Evolutionary conservation across 352 stramenopile genomes (phyloP), one percentile per base, ranked within the genome.

Genomic region (Phytophthora pini): DNA sequence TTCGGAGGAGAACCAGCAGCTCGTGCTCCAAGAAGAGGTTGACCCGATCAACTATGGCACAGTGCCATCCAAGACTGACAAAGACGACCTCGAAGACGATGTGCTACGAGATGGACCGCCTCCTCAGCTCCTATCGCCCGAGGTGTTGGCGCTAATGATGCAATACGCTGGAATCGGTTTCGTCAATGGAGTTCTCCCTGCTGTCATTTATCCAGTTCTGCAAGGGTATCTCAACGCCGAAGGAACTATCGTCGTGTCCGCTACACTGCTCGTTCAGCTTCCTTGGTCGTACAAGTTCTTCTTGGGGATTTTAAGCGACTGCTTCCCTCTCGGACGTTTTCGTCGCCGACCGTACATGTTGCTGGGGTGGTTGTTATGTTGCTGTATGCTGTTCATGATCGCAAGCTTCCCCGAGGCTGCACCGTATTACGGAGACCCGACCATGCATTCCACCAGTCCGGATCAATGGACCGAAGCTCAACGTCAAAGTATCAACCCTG

Each of bases 281-380:
- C 68, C 74, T 5, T 88, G 77, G 77, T 83, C 68, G 32, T 82
- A 77, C 61, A 88, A 86, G 44, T 56, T 83, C 27, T 82, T 88
- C 20, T 57, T 80, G 29, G 79, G 79, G 4, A 74, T 88, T 45
- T 31, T 84, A 26, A 84, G 74, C 45, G 79, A 88, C 67, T 85
- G 76, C 53, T 72, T 86, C 22, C 79, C 79, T 13, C 67, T 88
- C 38, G 69, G 52, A 22, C 76, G 78, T 26, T 86, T 75, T 48
- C 74, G 79, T 17, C 74, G 80, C 22, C 68, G 73, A 2, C 75
- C 80, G 5, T 89, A 87, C 50, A 87, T 89, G 69, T 49, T 80
- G 24, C 26, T 86, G 3, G 78, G 80, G 6, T 89, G 78, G 80
- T 4, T 65, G 50, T 34, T 87, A 9, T 88, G 72, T 32, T 75